Evolutionary conservation across 345 rosid species (phyloP), one percentile per base, ranked within the genome.

Genomic region (Anastatica hierochuntica): DNA sequence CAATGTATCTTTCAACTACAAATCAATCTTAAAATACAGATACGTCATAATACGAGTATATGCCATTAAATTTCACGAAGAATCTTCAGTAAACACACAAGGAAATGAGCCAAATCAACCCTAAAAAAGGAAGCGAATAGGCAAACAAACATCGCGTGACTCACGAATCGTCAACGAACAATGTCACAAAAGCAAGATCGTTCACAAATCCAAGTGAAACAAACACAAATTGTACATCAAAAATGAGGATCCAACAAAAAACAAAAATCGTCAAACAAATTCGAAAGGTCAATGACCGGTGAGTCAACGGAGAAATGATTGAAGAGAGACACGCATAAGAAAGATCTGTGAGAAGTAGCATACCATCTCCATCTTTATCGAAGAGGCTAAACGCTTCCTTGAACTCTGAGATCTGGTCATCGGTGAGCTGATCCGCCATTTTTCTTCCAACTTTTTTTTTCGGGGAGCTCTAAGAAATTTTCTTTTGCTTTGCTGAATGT

Each of bases 301-400:
- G 13, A 47, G 42, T 12, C 19, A 10, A 6, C 4, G n/a, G n/a
- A n/a, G n/a, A n/a, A n/a, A n/a, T n/a, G n/a, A n/a, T n/a, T n/a
- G n/a, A n/a, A n/a, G n/a, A n/a, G n/a, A n/a, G n/a, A n/a, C n/a
- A n/a, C n/a, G n/a, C n/a, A n/a, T n/a, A n/a, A 13, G 1, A 41
- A 16, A 53, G 63, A 64, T 53, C 66, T 56, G 58, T 7, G 70
- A 31, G 9, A 4, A 21, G 13, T 2, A 62, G 55, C 63, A 19
- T 35, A 77, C 82, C 82, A 53, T 77, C 82, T 49, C 82, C 82
- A 42, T 77, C 82, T 69, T 77, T 74, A 30, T 70, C 78, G 72
- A 74, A 77, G 20, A 71, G 64, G 45, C 52, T 59, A 23, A 68
- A 68, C 3, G 73, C 73, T 49, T 68, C 73, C 68, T 68, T 68